Conservation (phyloP, 2,329 filamentous ascomycete species). For the Microcyclospora pomicola region DNA sequence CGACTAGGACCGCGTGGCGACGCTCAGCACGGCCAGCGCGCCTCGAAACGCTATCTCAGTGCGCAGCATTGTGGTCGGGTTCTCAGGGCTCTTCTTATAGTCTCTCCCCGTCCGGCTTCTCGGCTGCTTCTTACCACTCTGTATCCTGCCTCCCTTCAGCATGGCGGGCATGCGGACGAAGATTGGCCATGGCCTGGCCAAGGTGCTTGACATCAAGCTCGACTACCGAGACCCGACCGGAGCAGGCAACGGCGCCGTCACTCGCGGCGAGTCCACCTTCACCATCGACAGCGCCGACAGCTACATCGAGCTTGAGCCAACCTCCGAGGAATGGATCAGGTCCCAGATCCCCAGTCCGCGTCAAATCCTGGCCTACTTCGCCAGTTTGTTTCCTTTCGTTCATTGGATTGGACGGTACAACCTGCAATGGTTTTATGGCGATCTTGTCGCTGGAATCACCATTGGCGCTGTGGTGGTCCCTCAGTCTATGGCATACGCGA, state of each 20-base stretch:
- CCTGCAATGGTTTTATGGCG: slow-evolving; percentile 71
- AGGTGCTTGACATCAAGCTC: slow-evolving; percentile 69
- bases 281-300: slow-evolving; percentile 59
- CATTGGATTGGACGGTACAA: slow-evolving; percentile 90
- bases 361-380: slow-evolving; percentile 47
- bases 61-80: too few relatives aligned
- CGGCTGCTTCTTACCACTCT: background rate
- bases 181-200: slow-evolving; percentile 61
- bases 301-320: slow-evolving; percentile 74
- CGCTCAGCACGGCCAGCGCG: too few relatives aligned
- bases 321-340: slow-evolving; percentile 55
- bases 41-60: too few relatives aligned
- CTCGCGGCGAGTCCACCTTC: slow-evolving; percentile 65
- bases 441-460: slow-evolving; percentile 73
- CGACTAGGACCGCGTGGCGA: too few relatives aligned
- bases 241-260: slow-evolving; percentile 37
- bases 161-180: slow-evolving; percentile 35
- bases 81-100: too few relatives aligned
- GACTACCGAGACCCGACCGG: slow-evolving; percentile 48
- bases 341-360: slow-evolving; percentile 46
- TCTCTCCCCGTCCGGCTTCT: too few relatives aligned
- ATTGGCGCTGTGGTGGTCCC: slow-evolving; percentile 77
- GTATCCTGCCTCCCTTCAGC: background rate
- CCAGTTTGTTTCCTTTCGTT: slow-evolving; percentile 71
- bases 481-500: slow-evolving; percentile 90